Conservation (phyloP, 768 basidiomycete species). For the Russula emetica region DNA sequence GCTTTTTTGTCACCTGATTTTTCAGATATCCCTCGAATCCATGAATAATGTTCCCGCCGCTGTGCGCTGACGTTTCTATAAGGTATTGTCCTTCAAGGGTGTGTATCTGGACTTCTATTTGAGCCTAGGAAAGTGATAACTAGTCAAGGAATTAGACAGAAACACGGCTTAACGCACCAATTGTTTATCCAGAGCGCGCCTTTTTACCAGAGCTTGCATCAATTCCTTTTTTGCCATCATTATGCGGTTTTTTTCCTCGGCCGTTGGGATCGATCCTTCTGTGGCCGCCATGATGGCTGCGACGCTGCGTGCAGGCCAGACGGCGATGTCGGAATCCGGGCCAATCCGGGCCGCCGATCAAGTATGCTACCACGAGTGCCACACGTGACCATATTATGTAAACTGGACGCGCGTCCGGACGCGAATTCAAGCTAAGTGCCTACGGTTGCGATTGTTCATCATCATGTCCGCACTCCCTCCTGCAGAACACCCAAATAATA, state of each 20-base stretch:
- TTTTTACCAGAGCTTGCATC: conserved; percentile 66
- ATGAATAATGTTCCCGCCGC: conserved; percentile 82
- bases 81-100: conserved; percentile 72
- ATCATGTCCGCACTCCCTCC: conserved; percentile 23
- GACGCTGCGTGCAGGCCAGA: not conserved
- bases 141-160: not conserved
- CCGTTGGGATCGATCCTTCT: conserved; percentile 41
- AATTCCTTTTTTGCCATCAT: conserved; percentile 73
- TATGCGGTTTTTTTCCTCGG: conserved; percentile 70
- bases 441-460: not conserved
- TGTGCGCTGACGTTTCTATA: conserved; percentile 68
- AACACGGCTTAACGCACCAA: conserved; percentile 46
- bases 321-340: conserved; percentile 12
- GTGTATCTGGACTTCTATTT: conserved; percentile 75
- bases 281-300: conserved; percentile 32
- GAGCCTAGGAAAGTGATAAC: conserved; percentile 46
- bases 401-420: conserved; percentile 26
- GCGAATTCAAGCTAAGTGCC: not conserved
- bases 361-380: not conserved
- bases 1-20: conserved; percentile 64
- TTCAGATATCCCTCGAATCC: conserved; percentile 87
- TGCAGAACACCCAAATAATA: conserved; percentile 17
- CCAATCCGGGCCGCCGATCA: conserved; percentile 6
- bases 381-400: conserved; percentile 12
- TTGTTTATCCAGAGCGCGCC: conserved; percentile 70